phyloP scores from a whole-genome alignment of 345 rosid genomes.

The Ailanthus altissimus region DNA sequence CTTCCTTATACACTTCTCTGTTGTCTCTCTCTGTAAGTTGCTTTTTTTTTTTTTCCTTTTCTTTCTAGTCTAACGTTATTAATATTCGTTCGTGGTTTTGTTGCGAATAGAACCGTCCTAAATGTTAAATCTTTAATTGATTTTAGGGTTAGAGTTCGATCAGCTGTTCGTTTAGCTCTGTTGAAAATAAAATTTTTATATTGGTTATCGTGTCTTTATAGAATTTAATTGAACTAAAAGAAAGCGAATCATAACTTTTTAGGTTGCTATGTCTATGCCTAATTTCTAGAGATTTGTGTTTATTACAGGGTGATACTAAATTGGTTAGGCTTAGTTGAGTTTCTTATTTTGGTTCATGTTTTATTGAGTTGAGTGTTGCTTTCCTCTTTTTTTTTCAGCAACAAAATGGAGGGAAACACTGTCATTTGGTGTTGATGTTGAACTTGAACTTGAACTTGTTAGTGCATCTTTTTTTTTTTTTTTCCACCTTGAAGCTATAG shows the following conservation, averaged over 20 bases:
- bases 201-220: not conserved
- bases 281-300: not conserved
- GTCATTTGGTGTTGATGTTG: not conserved
- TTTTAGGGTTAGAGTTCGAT: not conserved
- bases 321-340: too few relatives aligned
- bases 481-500: not conserved
- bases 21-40: conserved; percentile 44
- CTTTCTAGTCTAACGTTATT: not conserved
- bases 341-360: conserved; percentile 2
- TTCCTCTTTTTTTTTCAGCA: not conserved
- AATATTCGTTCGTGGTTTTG: not conserved
- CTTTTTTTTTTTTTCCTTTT: not conserved
- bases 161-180: not conserved
- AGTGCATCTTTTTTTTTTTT: not conserved
- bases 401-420: not conserved
- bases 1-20: conserved; percentile 30
- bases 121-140: not conserved
- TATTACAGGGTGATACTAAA: not conserved
- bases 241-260: too few relatives aligned
- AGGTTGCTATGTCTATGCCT: not conserved
- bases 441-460: not conserved
- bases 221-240: not conserved
- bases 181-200: not conserved
- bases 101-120: not conserved
- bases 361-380: not conserved